Evolutionary conservation across 2,329 filamentous ascomycete species (phyloP), one percentile per base, ranked within the genome.

Genomic region (Colletotrichum sojae): DNA sequence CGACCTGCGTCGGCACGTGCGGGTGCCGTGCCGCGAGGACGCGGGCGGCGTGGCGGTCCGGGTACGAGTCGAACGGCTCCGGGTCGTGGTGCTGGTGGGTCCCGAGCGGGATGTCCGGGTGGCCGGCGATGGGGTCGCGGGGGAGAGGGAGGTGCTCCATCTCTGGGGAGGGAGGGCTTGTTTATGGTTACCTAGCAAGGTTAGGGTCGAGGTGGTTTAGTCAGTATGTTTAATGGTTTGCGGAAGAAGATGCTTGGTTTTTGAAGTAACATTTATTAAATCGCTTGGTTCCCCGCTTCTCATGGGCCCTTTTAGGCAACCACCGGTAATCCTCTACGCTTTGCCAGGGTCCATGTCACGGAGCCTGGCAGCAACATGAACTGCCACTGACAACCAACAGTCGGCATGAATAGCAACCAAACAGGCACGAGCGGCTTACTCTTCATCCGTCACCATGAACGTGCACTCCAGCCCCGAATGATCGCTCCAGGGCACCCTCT

Each of bases 121-220:
- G 60, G 2, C 25, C 27, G 9, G 40, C 15, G 22, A 64, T 64
- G 6, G 65, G 65, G 39, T 65, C 65, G 6, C 61, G 60, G n/a
- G 65, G 65, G 5, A 69, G n/a, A 6, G 65, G 60, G 5, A 69
- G 65, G 39, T 69, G 65, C 9, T 69, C 65, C 60, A 69, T 69
- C 31, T 5, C 12, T 4, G 57, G 16, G 4, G 2, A 6, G 9
- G 39, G 13, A 5, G 39, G 39, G 39, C 39, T 40, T 40, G 39
- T 40, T 40, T 43, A 15, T 43, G 40, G 40, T 43, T 5, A n/a
- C n/a, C n/a, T n/a, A 6, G 40, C 40, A 43, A 6, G 31, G 31
- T 9, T 25, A 25, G 53, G 4, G 18, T 22, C 20, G 46, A 49
- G 13, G 12, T 5, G 12, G 16, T 13, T 43, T 43, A 5, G 9